phyloP scores from a whole-genome alignment of 1,284 basidiomycete species.

The Puccinia novopanici region DNA sequence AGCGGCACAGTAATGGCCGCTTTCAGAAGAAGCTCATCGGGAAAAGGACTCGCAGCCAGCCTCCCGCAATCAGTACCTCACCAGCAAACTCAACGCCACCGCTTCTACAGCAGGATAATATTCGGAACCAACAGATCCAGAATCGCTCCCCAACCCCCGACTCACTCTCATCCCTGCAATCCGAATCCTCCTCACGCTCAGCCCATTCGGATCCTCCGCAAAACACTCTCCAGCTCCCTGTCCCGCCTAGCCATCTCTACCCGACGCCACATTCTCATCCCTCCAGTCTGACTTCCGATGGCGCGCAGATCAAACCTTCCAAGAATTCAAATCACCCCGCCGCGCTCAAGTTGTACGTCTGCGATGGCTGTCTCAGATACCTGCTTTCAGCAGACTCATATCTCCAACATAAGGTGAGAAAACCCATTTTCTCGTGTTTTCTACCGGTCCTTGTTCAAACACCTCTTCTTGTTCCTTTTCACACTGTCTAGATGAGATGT shows the following conservation, averaged over 20 bases:
- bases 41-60: not conserved
- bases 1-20: constrained; percentile 12
- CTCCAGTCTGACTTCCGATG: constrained; percentile 7
- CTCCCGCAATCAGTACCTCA: not conserved
- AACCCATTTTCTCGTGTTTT: not conserved
- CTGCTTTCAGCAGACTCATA: constrained; percentile 74
- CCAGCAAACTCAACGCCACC: not conserved
- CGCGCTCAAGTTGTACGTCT: constrained; percentile 70
- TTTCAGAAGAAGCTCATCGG: constrained; percentile 17
- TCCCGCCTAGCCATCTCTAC: constrained; percentile 18
- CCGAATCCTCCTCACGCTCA: not conserved
- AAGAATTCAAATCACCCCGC: not conserved
- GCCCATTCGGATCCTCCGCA: not conserved
- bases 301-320: not conserved
- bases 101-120: not conserved
- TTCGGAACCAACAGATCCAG: not conserved
- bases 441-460: no score
- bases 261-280: constrained; percentile 1
- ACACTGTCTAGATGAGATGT: constrained; percentile 68
- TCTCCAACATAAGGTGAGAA: constrained; percentile 72
- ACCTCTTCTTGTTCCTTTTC: no score
- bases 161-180: constrained; percentile 7
- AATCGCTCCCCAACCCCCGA: not conserved
- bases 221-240: not conserved
- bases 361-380: constrained; percentile 95